Conservation (phyloP, 495 filamentous ascomycete genomes). For the Aspergillus kassunensis region DNA sequence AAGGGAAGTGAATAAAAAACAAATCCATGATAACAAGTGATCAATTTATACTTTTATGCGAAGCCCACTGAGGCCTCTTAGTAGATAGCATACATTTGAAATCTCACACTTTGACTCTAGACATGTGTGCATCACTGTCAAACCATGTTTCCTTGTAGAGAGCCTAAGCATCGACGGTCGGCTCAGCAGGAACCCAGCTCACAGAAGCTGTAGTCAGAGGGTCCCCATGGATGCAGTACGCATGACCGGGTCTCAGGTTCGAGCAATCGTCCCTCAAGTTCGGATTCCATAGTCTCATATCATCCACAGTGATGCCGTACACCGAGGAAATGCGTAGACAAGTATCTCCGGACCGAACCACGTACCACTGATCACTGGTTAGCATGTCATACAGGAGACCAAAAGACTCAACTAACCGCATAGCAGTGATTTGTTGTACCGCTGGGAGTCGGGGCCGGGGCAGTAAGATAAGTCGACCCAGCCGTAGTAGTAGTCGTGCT, state of each 20-base stretch:
- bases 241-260: conserved; percentile 4
- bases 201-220: not conserved
- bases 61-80: no score
- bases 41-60: no score
- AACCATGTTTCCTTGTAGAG: no score
- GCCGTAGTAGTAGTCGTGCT: conserved; percentile 1
- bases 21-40: no score
- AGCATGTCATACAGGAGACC: not conserved
- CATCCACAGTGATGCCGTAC: not conserved
- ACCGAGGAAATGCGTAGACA: not conserved
- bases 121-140: no score
- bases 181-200: not conserved
- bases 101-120: no score
- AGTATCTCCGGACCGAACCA: conserved; percentile 9
- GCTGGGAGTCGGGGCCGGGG: conserved; percentile 8
- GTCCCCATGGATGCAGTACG: conserved; percentile 10
- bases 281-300: conserved; percentile 5
- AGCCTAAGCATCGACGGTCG: not conserved
- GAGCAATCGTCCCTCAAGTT: conserved; percentile 5
- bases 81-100: no score
- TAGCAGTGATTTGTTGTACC: conserved; percentile 5
- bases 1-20: no score
- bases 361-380: conserved; percentile 7
- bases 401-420: not conserved
- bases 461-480: not conserved